These are phyloP conservation scores for Xylaria telfairii DNA, from an alignment of 495 filamentous ascomycete species.

Conservation along the genomic window DNA sequence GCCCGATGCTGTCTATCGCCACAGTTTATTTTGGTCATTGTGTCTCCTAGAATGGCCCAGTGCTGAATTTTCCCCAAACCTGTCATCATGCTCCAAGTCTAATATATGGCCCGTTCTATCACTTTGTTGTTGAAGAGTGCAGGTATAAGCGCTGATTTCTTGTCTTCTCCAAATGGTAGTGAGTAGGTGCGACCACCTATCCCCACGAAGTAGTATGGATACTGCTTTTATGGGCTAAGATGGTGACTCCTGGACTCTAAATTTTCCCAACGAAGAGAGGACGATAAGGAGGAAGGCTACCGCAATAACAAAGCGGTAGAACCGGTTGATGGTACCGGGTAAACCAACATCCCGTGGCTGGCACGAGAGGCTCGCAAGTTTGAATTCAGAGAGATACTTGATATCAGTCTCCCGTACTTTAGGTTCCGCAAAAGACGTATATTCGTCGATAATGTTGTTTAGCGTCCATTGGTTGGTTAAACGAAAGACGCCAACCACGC, in stretches of 20 bases:
- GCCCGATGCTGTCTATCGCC: background rate
- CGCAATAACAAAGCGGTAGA: constrained; percentile 31
- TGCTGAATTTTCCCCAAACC: background rate
- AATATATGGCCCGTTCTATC: background rate
- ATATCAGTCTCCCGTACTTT: constrained; percentile 65
- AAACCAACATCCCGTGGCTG: constrained; percentile 1
- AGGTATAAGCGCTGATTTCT: background rate
- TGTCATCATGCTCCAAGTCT: background rate
- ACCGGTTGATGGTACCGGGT: constrained; percentile 9
- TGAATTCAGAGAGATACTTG: constrained; percentile 53
- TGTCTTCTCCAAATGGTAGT: background rate
- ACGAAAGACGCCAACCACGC: constrained; percentile 74
- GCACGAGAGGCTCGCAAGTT: constrained; percentile 35
- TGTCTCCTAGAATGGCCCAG: background rate
- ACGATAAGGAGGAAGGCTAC: constrained; percentile 28
- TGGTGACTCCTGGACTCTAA: background rate
- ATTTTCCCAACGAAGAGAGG: constrained; percentile 14
- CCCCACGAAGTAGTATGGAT: background rate
- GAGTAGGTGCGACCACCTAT: background rate
- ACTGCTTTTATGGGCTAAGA: background rate
- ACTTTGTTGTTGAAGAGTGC: background rate
- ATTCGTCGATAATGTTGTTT: constrained; percentile 67
- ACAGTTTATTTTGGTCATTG: background rate
- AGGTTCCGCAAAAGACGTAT: constrained; percentile 66
- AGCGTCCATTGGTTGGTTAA: constrained; percentile 67